Percentiles rank a stretch among this genome's conserved stretches.
These are phyloP conservation scores for Podospora conica DNA, from an alignment of 495 filamentous ascomycete genomes.

Conservation along the genomic window DNA sequence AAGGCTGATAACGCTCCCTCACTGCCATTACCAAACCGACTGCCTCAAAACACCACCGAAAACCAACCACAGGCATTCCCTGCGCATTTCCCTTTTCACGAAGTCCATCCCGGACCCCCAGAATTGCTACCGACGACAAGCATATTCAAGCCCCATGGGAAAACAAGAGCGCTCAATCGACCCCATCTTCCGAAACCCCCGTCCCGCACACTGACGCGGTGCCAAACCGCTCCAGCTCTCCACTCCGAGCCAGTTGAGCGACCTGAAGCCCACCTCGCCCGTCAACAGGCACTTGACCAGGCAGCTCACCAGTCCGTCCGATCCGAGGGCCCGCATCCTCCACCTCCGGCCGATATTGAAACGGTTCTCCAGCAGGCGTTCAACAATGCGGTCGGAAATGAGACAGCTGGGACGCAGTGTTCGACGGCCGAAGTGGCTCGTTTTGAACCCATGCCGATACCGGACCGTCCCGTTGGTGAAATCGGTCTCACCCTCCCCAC, in stretches of 20 bases:
- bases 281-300: background rate
- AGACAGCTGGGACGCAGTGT: background rate
- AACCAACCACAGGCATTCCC: slow-evolving; percentile 12
- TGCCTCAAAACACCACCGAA: slow-evolving; percentile 8
- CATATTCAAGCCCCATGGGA: slow-evolving; percentile 36
- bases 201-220: slow-evolving; percentile 20
- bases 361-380: slow-evolving; percentile 4
- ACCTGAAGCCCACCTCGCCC: background rate
- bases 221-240: slow-evolving; percentile 22
- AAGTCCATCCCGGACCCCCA: slow-evolving; percentile 37
- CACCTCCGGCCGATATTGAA: background rate
- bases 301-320: background rate
- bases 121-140: slow-evolving; percentile 42
- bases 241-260: slow-evolving; percentile 10
- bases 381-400: slow-evolving; percentile 2
- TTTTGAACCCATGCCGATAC: slow-evolving; percentile 8
- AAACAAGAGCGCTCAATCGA: slow-evolving; percentile 22
- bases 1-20: background rate
- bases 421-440: background rate
- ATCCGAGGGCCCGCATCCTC: background rate
- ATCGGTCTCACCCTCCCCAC: slow-evolving; percentile 5
- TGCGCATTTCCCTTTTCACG: slow-evolving; percentile 33
- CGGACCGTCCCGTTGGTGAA: slow-evolving; percentile 14
- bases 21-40: slow-evolving; percentile 9
- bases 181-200: slow-evolving; percentile 10